Evolutionary conservation across 2,329 filamentous ascomycete genomes (phyloP), one percentile per base, ranked within the genome.

Genomic region (Rhytidhysteron rufulum): DNA sequence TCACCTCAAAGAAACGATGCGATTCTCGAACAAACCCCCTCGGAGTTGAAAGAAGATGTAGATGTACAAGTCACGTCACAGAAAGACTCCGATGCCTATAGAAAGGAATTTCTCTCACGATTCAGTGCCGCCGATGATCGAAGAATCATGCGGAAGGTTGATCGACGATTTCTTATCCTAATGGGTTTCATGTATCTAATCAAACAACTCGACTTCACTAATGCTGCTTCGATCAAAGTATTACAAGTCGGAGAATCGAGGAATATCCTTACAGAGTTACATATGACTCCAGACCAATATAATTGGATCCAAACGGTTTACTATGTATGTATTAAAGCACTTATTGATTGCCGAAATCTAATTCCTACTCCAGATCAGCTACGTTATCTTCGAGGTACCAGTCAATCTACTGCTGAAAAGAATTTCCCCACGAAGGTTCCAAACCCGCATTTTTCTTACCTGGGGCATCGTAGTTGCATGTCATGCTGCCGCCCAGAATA

Each of bases 351-450:
- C 11, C 24, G 17, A 19, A 11, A 21, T 24, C 19, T 27, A 31
- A 20, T 39, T 37, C 19, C 13, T 19, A 10, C 13, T 16, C 3
- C 17, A 53, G 49, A 53, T 54, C 31, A 41, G 47, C 5, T 54
- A 57, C 33, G 55, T 54, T 21, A 36, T 52, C 19, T 57, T 53
- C 40, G 51, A 57, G 42, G 54, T 63, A 4, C 56, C 57, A 2
- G 47, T 48, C n/a, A 66, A 67, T 25, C 53, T 63, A 31, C 53
- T 68, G 11, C 58, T 69, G 35, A 68, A 67, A 40, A 46, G 54
- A 20, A 54, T 67, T 1, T 49, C 50, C 0, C 66, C 66, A 1
- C 60, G 58, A 8, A 54, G 58, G 16, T 68, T 63, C 62, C 53
- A 68, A 32, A 58, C 59, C 5, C 54, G 54, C 6, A 57, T 57